Evolutionary conservation across 1,284 basidiomycete genomes (phyloP).

Genomic region (Sparassis latifolia): DNA sequence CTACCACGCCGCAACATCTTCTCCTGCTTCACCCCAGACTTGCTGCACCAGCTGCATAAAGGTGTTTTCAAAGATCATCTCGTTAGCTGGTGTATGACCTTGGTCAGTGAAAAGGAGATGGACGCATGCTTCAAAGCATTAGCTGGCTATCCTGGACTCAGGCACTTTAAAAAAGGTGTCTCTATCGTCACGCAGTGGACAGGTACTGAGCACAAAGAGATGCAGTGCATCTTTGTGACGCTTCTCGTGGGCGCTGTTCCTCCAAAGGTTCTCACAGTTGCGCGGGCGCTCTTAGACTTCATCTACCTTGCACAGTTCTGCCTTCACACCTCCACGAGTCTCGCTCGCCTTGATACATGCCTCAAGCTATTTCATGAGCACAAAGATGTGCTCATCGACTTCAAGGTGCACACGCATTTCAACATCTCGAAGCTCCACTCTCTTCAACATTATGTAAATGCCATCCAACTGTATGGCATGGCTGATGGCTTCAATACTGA

Average conservation of each 20-base stretch:
- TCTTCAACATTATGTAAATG: slow-evolving; percentile 25
- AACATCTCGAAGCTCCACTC: slow-evolving; percentile 34
- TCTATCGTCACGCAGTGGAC: slow-evolving; percentile 16
- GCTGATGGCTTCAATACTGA: slow-evolving; percentile 29
- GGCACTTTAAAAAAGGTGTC: slow-evolving; percentile 22
- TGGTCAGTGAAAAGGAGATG: slow-evolving; percentile 17
- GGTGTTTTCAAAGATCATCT: slow-evolving; percentile 26
- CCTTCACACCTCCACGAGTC: slow-evolving; percentile 13
- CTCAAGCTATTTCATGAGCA: slow-evolving; percentile 17
- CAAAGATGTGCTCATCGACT: slow-evolving; percentile 15
- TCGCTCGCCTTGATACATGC: slow-evolving; percentile 10
- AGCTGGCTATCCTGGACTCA: slow-evolving; percentile 10
- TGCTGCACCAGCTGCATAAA: slow-evolving; percentile 24
- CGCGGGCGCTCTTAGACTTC: slow-evolving; percentile 14
- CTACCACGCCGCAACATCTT: slow-evolving; percentile 18
- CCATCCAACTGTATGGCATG: slow-evolving; percentile 23
- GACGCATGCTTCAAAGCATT: slow-evolving; percentile 17
- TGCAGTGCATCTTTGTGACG: slow-evolving; percentile 19
- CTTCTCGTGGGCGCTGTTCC: slow-evolving; percentile 12
- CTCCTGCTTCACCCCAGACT: slow-evolving; percentile 18
- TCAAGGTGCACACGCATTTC: slow-evolving; percentile 24
- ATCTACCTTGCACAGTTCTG: slow-evolving; percentile 18
- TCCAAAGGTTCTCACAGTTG: slow-evolving; percentile 6
- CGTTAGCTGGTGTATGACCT: slow-evolving; percentile 16
- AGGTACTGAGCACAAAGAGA: slow-evolving; percentile 7